Base-by-base conservation (phyloP, 345 rosid species). In the Leavenworthia alabamica region DNA sequence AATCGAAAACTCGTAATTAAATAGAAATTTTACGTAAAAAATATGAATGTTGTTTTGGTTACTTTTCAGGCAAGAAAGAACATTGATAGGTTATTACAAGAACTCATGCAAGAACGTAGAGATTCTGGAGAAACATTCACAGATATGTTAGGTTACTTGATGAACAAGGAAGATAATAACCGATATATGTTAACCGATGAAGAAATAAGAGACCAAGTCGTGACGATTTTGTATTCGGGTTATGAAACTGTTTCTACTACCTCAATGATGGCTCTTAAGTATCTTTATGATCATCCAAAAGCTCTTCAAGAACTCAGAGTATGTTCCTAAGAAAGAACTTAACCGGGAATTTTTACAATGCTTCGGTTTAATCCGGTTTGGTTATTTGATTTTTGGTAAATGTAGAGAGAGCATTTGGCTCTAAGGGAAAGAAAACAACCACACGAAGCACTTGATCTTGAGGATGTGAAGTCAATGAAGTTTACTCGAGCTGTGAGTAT, bases 261-360 rank as follows among this genome's bases (percentile, higher is more conserved):
- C 8, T 75, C 95, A 1, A 91, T 88, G 96, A 91, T 88, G 97
- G 89, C 89, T 29, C 72, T 90, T 54, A 90, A 88, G 81, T 90
- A 88, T 56, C 82, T 86, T 13, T 91, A 88, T 60, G 91, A 88
- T 75, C 84, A 86, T 46, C 96, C 88, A 2, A 55, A 29, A 44
- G 89, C 78, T 68, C 96, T 88, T 54, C 68, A 80, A 59, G 84
- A 83, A 79, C 63, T 88, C 14, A 80, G 89, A 59, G 96, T 89
- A 68, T 69, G 85, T 20, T 11, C 7, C 12, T 39, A 3, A 24
- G 5, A 8, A 35, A 32, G 23, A 36, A 24, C 5, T 0, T 26
- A 26, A 37, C n/a, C n/a, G n/a, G n/a, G n/a, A n/a, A n/a, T n/a
- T n/a, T n/a, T n/a, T n/a, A n/a, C n/a, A n/a, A n/a, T n/a, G n/a